Evolutionary conservation across 306 rosid species (phyloP).

Genomic region (Sophora flavescens): DNA sequence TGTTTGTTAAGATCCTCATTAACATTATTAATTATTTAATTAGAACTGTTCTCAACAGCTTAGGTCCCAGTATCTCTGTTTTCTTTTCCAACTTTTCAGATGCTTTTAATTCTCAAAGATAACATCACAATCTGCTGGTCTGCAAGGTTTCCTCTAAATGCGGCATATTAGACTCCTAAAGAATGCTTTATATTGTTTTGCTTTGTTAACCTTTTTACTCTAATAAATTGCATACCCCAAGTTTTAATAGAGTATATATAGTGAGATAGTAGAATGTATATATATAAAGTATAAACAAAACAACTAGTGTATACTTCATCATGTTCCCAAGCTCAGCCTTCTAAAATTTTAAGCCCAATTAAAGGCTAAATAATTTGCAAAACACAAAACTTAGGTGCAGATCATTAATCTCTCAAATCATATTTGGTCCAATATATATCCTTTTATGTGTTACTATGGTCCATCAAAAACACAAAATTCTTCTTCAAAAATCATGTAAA

Average conservation of each 20-base stretch:
- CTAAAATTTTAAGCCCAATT: too few relatives aligned
- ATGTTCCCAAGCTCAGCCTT: too few relatives aligned
- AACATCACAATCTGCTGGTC: slow-evolving; percentile 15
- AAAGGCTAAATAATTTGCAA: too few relatives aligned
- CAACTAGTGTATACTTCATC: background rate
- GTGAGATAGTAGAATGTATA: background rate
- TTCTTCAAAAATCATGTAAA: too few relatives aligned
- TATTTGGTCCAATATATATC: too few relatives aligned
- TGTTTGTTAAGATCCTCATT: slow-evolving; percentile 14
- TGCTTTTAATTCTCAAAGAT: slow-evolving; percentile 37
- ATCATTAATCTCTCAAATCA: too few relatives aligned
- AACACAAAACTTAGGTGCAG: too few relatives aligned
- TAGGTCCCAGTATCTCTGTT: slow-evolving; percentile 3
- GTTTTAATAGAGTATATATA: background rate
- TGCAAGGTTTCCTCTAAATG: background rate
- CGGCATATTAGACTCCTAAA: background rate
- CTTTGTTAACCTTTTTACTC: slow-evolving; percentile 1
- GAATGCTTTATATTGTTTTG: background rate
- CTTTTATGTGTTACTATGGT: too few relatives aligned
- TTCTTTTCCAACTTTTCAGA: slow-evolving; percentile 42
- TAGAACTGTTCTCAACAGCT: slow-evolving; percentile 38
- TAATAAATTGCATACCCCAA: slow-evolving; percentile 12
- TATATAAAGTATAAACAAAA: background rate
- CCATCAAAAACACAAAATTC: too few relatives aligned
- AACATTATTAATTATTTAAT: slow-evolving; percentile 39